phyloP scores from a whole-genome alignment of 441 rosid species.

The Raphanus hybrid region DNA sequence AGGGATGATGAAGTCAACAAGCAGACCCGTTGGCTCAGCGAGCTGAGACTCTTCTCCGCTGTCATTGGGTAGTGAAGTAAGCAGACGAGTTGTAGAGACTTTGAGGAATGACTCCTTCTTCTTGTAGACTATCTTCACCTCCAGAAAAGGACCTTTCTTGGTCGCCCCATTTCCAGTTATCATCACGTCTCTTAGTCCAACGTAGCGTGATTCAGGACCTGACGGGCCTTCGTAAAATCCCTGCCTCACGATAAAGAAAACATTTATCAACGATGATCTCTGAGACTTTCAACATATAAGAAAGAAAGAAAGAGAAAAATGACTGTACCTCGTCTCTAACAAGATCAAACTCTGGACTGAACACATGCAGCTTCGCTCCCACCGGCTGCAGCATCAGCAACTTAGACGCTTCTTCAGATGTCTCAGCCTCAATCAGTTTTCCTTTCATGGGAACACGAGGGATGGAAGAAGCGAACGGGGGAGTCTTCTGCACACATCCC shows the following conservation, averaged over 20 bases:
- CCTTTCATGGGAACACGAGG: slow-evolving; percentile 32
- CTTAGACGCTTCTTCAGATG: not conserved
- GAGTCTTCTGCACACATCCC: slow-evolving; percentile 15
- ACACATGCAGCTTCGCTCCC: slow-evolving; percentile 31
- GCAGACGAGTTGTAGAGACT: not conserved
- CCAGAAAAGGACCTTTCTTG: not conserved
- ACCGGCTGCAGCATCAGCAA: not conserved
- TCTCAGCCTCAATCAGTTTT: not conserved
- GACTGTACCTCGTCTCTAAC: not conserved
- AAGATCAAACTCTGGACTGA: slow-evolving; percentile 13
- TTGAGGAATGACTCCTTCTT: slow-evolving; percentile 15
- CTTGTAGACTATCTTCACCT: slow-evolving; percentile 31
- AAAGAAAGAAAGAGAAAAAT: not conserved
- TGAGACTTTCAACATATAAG: not conserved
- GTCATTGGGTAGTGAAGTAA: not conserved
- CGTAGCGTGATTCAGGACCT: not conserved
- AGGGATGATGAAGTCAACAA: slow-evolving; percentile 18
- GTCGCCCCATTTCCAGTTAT: not conserved
- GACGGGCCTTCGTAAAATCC: slow-evolving; percentile 15
- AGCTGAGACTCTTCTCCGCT: not conserved
- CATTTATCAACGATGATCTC: too few species aligned
- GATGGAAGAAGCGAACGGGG: not conserved
- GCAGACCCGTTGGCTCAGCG: slow-evolving; percentile 12
- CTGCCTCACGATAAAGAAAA: not conserved
- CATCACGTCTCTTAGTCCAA: slow-evolving; percentile 35